Percentiles rank a stretch among this genome's conserved stretches.
phyloP scores from a whole-genome alignment of 164 flowering plant species.

The Litsea cubeba region DNA sequence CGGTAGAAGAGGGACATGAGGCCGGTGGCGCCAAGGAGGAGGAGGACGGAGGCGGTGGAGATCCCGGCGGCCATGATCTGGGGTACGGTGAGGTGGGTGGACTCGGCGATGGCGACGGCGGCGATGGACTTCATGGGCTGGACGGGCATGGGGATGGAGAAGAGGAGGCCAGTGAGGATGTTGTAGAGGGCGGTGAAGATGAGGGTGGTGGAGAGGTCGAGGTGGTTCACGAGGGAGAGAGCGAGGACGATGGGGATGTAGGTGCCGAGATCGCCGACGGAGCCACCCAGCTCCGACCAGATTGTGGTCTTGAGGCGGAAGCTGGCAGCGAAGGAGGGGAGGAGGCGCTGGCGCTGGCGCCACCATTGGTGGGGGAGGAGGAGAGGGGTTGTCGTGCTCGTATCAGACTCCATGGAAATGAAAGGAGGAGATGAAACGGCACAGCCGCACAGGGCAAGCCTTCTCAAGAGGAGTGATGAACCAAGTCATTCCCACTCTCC shows the following conservation, averaged over 20 bases:
- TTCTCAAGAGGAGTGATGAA: too few relatives aligned
- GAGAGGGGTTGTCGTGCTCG: constrained; percentile 18
- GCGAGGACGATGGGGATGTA: constrained; percentile 83
- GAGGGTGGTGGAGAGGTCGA: constrained; percentile 71
- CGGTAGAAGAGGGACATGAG: constrained; percentile 73
- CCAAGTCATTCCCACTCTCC: too few relatives aligned
- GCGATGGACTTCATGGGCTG: constrained; percentile 97
- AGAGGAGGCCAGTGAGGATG: constrained; percentile 70
- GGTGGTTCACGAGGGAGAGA: constrained; percentile 54
- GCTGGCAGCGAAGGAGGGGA: constrained; percentile 22
- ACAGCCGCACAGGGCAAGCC: too few relatives aligned
- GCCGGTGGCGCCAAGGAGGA: constrained; percentile 76
- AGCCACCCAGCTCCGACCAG: constrained; percentile 62
- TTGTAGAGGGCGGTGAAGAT: constrained; percentile 81
- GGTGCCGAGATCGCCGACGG: constrained; percentile 88
- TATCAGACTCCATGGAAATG: constrained; percentile 5
- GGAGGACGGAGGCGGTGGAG: constrained; percentile 56
- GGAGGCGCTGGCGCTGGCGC: constrained; percentile 17
- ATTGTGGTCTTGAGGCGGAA: constrained; percentile 48
- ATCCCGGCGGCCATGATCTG: constrained; percentile 83
- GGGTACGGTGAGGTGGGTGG: constrained; percentile 50
- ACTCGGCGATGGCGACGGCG: constrained; percentile 77
- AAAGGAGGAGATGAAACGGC: too few relatives aligned
- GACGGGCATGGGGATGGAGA: constrained; percentile 89
- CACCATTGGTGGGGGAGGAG: constrained; percentile 17